Evolutionary conservation across 768 basidiomycete species (phyloP).

Genomic region (Tylopilus rubrobrunneus): DNA sequence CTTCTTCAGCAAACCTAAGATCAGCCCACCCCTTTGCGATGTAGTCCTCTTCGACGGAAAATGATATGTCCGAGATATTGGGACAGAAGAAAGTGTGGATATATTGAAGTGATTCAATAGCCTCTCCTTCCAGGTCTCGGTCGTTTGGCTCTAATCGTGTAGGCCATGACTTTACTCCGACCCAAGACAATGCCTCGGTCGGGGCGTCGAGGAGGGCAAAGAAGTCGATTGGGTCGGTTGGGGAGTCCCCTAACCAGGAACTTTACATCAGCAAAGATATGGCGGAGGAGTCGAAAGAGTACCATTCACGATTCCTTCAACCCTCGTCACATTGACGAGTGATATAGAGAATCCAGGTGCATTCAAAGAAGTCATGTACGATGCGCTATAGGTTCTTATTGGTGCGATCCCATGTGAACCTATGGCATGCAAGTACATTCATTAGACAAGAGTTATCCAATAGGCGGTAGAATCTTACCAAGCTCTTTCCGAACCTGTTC

Average conservation of each 20-base stretch:
- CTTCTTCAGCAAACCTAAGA: neutral
- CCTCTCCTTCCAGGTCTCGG: too few relatives aligned
- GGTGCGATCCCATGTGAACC: neutral
- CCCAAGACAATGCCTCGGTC: neutral
- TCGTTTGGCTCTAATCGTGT: too few relatives aligned
- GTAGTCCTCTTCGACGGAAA: neutral
- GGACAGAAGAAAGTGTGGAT: too few relatives aligned
- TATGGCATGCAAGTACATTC: neutral
- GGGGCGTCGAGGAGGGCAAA: neutral
- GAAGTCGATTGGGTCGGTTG: neutral
- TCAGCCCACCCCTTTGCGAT: neutral
- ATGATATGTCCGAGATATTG: neutral
- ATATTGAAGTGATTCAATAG: too few relatives aligned
- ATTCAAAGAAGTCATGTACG: neutral
- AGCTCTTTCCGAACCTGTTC: neutral
- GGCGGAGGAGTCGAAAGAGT: neutral
- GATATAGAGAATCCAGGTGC: neutral
- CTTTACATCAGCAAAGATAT: neutral
- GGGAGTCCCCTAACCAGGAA: neutral
- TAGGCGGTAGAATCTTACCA: neutral
- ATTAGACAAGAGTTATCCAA: neutral
- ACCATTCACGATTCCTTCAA: neutral
- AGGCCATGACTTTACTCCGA: neutral
- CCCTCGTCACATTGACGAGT: neutral
- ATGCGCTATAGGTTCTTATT: neutral